A percentile compares a stretch with the other conserved stretches of the same genome.
These are phyloP conservation scores for Blepharisma stoltei DNA, from an alignment of 73 alveolate species.

Conservation along the genomic window DNA sequence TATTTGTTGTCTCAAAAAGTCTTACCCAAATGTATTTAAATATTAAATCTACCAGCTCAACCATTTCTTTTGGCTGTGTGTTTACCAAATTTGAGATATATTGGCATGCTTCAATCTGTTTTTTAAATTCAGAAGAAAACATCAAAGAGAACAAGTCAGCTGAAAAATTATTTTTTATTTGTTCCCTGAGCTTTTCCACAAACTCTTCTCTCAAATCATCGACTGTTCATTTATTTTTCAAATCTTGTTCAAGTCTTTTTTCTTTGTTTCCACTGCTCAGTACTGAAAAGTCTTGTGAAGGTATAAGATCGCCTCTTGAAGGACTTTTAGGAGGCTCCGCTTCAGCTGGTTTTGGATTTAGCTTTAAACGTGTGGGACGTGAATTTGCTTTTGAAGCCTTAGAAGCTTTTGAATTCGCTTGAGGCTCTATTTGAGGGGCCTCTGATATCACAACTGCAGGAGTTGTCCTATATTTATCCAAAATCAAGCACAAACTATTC, in stretches of 20 bases:
- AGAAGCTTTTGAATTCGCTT: background rate
- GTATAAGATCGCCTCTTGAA: background rate
- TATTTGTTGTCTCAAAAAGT: slow-evolving; percentile 37
- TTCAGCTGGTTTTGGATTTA: background rate
- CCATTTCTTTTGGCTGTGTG: slow-evolving; percentile 27
- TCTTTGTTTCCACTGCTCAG: slow-evolving; percentile 55
- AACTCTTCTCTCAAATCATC: slow-evolving; percentile 68
- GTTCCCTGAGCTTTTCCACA: slow-evolving; percentile 51
- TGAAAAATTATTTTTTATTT: background rate
- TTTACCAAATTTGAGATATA: slow-evolving; percentile 26
- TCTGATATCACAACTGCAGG: background rate
- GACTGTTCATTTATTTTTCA: slow-evolving; percentile 57
- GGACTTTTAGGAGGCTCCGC: background rate
- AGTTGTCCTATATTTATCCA: slow-evolving; percentile 7
- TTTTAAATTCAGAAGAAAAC: slow-evolving; percentile 50
- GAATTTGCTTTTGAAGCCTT: background rate
- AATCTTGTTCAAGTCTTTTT: slow-evolving; percentile 72
- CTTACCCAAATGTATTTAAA: slow-evolving; percentile 46
- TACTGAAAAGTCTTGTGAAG: background rate
- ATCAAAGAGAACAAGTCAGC: slow-evolving; percentile 18
- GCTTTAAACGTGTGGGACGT: background rate
- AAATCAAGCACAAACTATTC: background rate
- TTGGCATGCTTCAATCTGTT: slow-evolving; percentile 44
- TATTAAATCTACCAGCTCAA: slow-evolving; percentile 41
- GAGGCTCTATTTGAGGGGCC: background rate